Base-by-base conservation (phyloP, 805 yeast species). In the Spathaspora arborariae region DNA sequence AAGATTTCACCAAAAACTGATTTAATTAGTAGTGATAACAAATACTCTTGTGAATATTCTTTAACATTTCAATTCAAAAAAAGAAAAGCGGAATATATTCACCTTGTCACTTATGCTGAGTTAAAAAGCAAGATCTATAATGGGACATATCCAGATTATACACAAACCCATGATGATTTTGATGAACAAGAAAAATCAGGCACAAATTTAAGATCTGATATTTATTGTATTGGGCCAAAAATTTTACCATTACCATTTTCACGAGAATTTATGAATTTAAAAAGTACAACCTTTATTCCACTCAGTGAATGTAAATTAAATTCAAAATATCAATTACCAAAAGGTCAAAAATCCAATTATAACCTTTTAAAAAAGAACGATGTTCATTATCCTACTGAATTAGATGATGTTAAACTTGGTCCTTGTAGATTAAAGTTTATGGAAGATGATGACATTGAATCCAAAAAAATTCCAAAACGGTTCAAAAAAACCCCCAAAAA, bases 181-280 rank as follows among this genome's bases (percentile, higher is more conserved):
- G 42, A 26, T 2, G 42, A 30, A 8, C 18, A 40, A 15, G 35
- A 30, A 16, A 30, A 10, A 11, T 8, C 42, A 10, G 11, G 8
- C 11, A 9, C 42, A 19, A 11, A 18, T 22, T 40, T 40, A 13
- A 10, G 42, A 8, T 26, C 37, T 5, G 47, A 43, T 8, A 45
- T 40, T 11, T 46, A 30, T 36, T 22, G 22, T 8, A 37, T 39
- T 35, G 52, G 47, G 3, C 45, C 52, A n/a, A 43, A 41, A 15
- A 41, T 36, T 10, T 41, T 50, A 18, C 50, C 48, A 16, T 19
- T 20, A 4, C 54, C 54, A 30, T 51, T 51, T 30, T 36, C 47
- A 1, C 13, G 13, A 7, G 49, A 46, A 24, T 51, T 48, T 36
- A 27, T 20, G 24, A 26, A 39, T 3, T 42, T 51, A 18, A 46